Conservation (phyloP, 2,329 filamentous ascomycete species). For the Gnomoniopsis smithogilvyi region DNA sequence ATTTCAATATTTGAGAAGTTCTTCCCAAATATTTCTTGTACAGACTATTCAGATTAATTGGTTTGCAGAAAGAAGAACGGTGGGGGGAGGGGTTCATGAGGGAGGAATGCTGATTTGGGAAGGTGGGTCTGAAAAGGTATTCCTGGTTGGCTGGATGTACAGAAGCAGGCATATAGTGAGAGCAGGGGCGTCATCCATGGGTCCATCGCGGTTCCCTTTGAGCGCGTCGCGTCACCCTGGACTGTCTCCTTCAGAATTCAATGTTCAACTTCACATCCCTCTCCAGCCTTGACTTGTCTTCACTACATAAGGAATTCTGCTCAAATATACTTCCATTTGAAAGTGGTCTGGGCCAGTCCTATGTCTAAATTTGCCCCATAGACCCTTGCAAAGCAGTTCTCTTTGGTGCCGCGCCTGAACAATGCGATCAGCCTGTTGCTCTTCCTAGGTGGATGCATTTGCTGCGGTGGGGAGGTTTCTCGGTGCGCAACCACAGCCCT, state of each 20-base stretch:
- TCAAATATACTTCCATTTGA: neutral
- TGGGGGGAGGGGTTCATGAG: neutral
- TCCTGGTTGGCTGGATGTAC: neutral
- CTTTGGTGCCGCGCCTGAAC: neutral
- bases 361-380: neutral
- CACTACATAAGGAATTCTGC: neutral
- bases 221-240: neutral
- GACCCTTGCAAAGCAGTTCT: neutral
- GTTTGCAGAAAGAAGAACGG: too few species aligned
- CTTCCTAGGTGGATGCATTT: neutral
- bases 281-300: neutral
- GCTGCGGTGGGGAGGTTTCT: slow-evolving; percentile 24
- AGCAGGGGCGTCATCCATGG: neutral
- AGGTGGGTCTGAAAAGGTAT: neutral
- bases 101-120: neutral
- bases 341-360: neutral
- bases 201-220: neutral
- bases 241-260: neutral
- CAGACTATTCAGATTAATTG: too few species aligned
- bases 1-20: too few species aligned
- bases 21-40: too few species aligned
- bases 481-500: neutral
- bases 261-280: neutral
- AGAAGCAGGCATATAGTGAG: too few species aligned
- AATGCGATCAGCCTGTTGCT: slow-evolving; percentile 1